phyloP scores from a whole-genome alignment of 1,284 basidiomycete species.

The Macrocystidia cucumis region DNA sequence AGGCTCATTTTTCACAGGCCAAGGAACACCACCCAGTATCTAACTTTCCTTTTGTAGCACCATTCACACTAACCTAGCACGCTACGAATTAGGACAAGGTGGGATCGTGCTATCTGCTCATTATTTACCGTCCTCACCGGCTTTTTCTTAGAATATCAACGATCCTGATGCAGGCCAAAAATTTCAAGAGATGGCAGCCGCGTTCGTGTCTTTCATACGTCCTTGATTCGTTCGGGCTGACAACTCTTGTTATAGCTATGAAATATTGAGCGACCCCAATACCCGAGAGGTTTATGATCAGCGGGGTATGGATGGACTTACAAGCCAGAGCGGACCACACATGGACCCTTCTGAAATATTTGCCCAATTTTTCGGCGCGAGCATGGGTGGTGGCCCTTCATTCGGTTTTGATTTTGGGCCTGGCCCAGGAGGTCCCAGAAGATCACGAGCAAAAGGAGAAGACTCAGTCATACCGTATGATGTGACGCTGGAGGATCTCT shows the following conservation, averaged over 20 bases:
- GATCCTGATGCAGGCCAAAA: conserved; percentile 71
- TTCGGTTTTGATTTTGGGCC: conserved; percentile 49
- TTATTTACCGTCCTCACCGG: background rate
- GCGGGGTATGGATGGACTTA: conserved; percentile 68
- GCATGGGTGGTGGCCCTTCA: conserved; percentile 35
- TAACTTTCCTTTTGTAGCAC: too few species aligned
- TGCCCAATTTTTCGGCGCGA: conserved; percentile 62
- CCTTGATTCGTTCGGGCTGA: conserved; percentile 4
- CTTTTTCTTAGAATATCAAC: conserved; percentile 57
- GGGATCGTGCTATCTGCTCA: background rate
- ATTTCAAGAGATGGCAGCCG: conserved; percentile 86
- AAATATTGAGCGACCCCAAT: conserved; percentile 76
- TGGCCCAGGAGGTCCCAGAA: conserved; percentile 26
- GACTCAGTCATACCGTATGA: conserved; percentile 78
- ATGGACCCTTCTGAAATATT: conserved; percentile 70
- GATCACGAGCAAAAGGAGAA: conserved; percentile 47
- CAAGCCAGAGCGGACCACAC: conserved; percentile 33
- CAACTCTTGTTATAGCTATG: conserved; percentile 50
- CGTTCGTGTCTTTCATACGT: conserved; percentile 39
- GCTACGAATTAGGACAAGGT: conserved; percentile 60
- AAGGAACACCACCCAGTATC: conserved; percentile 90
- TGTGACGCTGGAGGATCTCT: conserved; percentile 89
- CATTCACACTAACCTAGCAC: too few species aligned
- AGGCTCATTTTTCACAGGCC: conserved; percentile 44
- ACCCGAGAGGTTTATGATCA: conserved; percentile 77